Conservation (phyloP, 768 basidiomycete genomes). For the Agrocybe pediades region DNA sequence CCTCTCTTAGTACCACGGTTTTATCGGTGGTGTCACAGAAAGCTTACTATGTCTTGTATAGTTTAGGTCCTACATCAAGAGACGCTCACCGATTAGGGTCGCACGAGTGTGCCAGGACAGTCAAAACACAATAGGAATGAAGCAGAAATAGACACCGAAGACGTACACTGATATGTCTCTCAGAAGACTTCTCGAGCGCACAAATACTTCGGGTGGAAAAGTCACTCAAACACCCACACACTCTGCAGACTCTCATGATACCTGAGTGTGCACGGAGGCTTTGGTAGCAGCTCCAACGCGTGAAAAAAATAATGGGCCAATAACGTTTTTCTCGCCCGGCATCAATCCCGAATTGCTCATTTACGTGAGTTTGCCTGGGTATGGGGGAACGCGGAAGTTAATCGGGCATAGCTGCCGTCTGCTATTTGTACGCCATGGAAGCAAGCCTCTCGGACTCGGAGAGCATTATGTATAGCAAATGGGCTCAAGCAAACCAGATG, state of each 20-base stretch:
- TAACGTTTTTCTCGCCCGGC: neutral
- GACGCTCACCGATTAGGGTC: neutral
- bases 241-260: too few relatives aligned
- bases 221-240: too few relatives aligned
- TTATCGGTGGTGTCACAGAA: neutral
- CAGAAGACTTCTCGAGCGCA: neutral
- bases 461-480: too few relatives aligned
- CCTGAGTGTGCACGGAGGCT: neutral
- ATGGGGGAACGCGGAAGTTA: neutral
- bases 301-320: neutral
- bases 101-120: neutral
- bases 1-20: neutral
- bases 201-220: too few relatives aligned
- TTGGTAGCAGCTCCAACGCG: neutral
- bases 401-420: neutral
- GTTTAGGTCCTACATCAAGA: neutral
- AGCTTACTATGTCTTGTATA: neutral
- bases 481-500: neutral
- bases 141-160: neutral
- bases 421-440: neutral
- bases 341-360: neutral
- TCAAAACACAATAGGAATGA: neutral
- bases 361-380: neutral
- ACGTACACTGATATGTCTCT: neutral
- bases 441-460: neutral